These are phyloP conservation scores for Eucalyptus grandis DNA, from an alignment of 345 rosid species.

Conservation along the genomic window DNA sequence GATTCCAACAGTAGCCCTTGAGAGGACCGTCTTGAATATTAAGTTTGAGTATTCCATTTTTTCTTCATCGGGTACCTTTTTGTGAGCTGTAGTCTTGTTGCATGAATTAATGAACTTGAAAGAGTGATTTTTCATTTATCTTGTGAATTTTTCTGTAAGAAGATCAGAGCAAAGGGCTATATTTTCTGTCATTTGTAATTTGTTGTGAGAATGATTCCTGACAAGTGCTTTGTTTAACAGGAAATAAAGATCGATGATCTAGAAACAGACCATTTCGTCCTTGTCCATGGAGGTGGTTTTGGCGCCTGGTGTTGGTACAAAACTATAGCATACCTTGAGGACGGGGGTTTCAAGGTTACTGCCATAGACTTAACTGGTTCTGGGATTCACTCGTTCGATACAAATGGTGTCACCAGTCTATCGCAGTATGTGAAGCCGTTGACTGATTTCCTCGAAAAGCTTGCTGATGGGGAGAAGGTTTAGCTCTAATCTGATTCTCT, in stretches of 20 bases:
- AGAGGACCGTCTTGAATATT: neutral
- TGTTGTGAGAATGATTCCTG: neutral
- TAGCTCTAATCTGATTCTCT: neutral
- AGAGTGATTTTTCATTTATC: neutral
- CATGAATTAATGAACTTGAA: neutral
- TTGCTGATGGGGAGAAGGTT: constrained; percentile 70
- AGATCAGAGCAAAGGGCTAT: neutral
- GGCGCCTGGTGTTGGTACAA: constrained; percentile 99
- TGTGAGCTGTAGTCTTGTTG: neutral
- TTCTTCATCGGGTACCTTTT: neutral
- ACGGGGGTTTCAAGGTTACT: constrained; percentile 76
- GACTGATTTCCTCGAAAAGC: constrained; percentile 62
- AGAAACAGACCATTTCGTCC: constrained; percentile 77
- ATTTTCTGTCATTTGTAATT: neutral
- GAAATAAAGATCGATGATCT: constrained; percentile 61
- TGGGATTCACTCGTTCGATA: constrained; percentile 65
- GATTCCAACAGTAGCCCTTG: neutral
- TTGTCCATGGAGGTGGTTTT: constrained; percentile 95
- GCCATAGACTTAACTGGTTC: constrained; percentile 92
- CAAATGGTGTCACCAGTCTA: constrained; percentile 57
- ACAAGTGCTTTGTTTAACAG: constrained; percentile 15
- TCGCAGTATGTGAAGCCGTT: constrained; percentile 86
- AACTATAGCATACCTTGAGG: constrained; percentile 88
- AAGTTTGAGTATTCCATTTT: neutral
- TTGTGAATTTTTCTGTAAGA: neutral